These are phyloP conservation scores for Lipomyces oligophaga DNA, from an alignment of 805 yeast genomes.

Conservation along the genomic window DNA sequence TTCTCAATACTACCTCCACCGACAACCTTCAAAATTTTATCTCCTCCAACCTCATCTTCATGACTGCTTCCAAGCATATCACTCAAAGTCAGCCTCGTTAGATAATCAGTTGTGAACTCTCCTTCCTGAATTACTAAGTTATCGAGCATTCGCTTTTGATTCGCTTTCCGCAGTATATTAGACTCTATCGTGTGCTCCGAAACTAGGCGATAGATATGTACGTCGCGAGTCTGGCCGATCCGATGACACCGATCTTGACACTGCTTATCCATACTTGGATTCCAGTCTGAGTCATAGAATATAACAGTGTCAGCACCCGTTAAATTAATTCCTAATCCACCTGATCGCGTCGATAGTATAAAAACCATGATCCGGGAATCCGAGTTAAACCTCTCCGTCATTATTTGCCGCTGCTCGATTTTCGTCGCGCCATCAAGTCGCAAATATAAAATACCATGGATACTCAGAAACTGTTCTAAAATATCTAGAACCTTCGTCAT, in stretches of 20 bases:
- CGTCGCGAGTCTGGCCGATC: conserved; percentile 97
- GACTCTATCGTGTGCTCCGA: conserved; percentile 95
- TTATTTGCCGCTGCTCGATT: conserved; percentile 90
- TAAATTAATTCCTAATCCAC: conserved; percentile 94
- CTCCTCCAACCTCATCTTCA: conserved; percentile 25
- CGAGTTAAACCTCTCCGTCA: conserved; percentile 88
- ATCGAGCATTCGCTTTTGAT: conserved; percentile 74
- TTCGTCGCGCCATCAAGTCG: conserved; percentile 96
- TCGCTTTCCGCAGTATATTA: conserved; percentile 80
- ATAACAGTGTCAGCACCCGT: conserved; percentile 99
- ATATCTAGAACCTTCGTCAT: conserved; percentile 96
- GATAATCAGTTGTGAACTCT: conserved; percentile 95
- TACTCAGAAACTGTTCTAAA: conserved; percentile 85
- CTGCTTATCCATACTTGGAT: conserved; percentile 98
- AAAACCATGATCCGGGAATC: conserved; percentile 68
- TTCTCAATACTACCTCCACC: conserved; percentile 44
- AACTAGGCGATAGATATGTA: conserved; percentile 92
- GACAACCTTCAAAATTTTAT: conserved; percentile 18
- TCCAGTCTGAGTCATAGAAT: conserved; percentile 98
- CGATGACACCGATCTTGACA: conserved; percentile 99
- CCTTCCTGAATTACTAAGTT: conserved; percentile 89
- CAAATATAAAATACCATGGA: conserved; percentile 91
- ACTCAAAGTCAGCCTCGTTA: conserved; percentile 77
- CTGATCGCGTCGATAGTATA: conserved; percentile 91
- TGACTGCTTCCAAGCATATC: conserved; percentile 62